Conservation (phyloP, 495 filamentous ascomycete genomes). For the Pyrenula massariospora region DNA sequence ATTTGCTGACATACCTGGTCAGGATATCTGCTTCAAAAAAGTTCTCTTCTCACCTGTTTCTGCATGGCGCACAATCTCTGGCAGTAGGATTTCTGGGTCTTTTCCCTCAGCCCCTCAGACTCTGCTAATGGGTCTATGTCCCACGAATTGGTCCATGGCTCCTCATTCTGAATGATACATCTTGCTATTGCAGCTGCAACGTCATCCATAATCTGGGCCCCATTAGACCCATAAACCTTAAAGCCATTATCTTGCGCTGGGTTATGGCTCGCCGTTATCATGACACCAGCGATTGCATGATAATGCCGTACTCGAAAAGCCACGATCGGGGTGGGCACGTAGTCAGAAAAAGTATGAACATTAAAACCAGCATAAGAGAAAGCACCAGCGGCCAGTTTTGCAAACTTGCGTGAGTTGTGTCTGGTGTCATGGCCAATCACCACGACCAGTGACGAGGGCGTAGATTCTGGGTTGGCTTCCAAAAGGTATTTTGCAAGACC, state of each 20-base stretch:
- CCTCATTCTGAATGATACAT: conserved; percentile 45
- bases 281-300: conserved; percentile 51
- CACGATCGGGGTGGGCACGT: conserved; percentile 56
- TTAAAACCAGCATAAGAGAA: conserved; percentile 50
- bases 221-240: neutral
- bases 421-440: conserved; percentile 61
- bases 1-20: conserved; percentile 1
- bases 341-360: conserved; percentile 46
- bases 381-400: conserved; percentile 49
- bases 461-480: conserved; percentile 19
- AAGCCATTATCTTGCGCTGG: conserved; percentile 53
- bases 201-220: conserved; percentile 5
- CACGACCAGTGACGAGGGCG: conserved; percentile 31
- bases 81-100: conserved; percentile 14
- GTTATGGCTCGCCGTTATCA: conserved; percentile 67
- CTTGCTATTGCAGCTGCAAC: conserved; percentile 48
- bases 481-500: conserved; percentile 54
- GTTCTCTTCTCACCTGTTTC: neutral
- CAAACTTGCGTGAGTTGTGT: conserved; percentile 54
- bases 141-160: conserved; percentile 32
- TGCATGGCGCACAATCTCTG: neutral
- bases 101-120: conserved; percentile 9
- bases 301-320: conserved; percentile 50
- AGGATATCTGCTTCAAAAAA: conserved; percentile 2
- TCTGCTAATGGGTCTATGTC: conserved; percentile 22